phyloP scores from a whole-genome alignment of 345 rosid genomes.

The Dipteronia sinensis region DNA sequence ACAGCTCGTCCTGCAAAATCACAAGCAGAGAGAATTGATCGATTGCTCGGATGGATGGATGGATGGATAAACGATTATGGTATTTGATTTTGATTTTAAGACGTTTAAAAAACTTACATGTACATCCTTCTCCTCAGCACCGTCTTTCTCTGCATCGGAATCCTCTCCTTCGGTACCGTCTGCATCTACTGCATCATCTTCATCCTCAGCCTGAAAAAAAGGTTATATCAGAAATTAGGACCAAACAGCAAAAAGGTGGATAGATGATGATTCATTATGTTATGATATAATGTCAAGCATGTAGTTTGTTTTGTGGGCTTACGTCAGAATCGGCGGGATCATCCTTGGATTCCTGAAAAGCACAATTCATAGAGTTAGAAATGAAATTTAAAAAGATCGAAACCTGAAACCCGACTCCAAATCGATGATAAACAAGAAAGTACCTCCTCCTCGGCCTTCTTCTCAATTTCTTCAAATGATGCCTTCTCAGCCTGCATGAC shows the following conservation, averaged over 20 bases:
- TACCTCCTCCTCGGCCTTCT: constrained; percentile 88
- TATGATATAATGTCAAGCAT: not conserved
- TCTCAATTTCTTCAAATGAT: constrained; percentile 90
- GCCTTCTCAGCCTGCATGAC: constrained; percentile 88
- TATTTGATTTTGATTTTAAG: not conserved
- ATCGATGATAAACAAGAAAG: not conserved
- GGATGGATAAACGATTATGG: not conserved
- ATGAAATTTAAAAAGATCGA: not conserved
- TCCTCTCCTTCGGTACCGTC: constrained; percentile 46
- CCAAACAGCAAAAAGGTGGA: not conserved
- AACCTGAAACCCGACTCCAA: not conserved
- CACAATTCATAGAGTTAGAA: constrained; percentile 11
- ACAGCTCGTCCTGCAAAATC: constrained; percentile 76
- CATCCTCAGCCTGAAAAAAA: constrained; percentile 63
- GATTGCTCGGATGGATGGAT: not conserved
- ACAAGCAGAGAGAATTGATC: not conserved
- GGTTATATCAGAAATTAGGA: not conserved
- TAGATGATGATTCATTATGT: not conserved
- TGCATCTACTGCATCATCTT: constrained; percentile 45
- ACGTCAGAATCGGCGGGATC: constrained; percentile 76
- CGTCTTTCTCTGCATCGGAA: constrained; percentile 17
- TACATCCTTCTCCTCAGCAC: constrained; percentile 31
- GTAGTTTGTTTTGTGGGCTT: constrained; percentile 25
- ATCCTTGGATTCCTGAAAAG: constrained; percentile 66
- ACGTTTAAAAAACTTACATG: constrained; percentile 38